Base-by-base conservation (phyloP, 768 basidiomycete species). In the Steccherinum ochraceum region DNA sequence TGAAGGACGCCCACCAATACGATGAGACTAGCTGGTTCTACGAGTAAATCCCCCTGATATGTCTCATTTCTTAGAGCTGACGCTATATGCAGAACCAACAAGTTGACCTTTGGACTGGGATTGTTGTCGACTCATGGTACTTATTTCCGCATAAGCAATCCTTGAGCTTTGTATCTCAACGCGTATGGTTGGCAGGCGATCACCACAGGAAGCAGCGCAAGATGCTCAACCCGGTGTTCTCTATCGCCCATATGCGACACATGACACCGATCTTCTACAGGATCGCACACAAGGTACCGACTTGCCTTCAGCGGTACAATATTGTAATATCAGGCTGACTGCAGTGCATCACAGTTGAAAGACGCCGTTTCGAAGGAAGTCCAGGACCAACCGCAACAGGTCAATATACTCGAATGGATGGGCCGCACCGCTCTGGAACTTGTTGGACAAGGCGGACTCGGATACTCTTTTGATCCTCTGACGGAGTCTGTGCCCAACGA, bases 1-100 rank as follows among this genome's bases (percentile, higher is more conserved):
- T 76, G 13, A 76, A 76, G 60, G 77, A 73, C 41, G 16, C 16
- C 18, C 52, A 60, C 23, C 30, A 46, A 2, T 63, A 48, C 26
- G 51, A 60, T 16, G 56, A 61, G 41, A 4, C 61, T 0, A 21
- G 26, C 1, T 51, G 48, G 42, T 56, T 59, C 18, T 55, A 52
- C 12, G 46, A 45, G 63, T 64, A 40, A 5, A 57, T n/a, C n/a
- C n/a, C n/a, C n/a, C n/a, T n/a, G n/a, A n/a, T n/a, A n/a, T n/a
- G n/a, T n/a, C n/a, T n/a, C n/a, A n/a, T n/a, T n/a, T n/a, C n/a
- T n/a, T n/a, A n/a, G n/a, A n/a, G n/a, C n/a, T n/a, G n/a, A n/a
- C n/a, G n/a, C n/a, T n/a, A n/a, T 52, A 21, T 47, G 11, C 46
- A 66, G 64, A 40, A 25, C 27, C 7, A 51, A 54, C 24, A 20